Conservation (phyloP, 257 asterid genomes). For the Solanum habrochaites region DNA sequence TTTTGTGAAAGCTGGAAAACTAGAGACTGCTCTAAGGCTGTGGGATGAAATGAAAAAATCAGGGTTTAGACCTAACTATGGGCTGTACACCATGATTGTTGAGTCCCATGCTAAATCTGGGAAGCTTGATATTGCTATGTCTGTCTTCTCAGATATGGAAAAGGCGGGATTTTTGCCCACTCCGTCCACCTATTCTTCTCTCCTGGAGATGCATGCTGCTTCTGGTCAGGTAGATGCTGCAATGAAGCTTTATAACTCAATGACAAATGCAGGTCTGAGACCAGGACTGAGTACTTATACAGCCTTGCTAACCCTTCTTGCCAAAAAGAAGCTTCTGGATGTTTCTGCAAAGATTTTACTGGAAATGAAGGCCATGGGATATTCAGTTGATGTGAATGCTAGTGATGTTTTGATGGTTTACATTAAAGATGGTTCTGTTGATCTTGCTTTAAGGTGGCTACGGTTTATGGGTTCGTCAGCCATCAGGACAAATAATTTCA, state of each 20-base stretch:
- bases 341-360: slow-evolving; percentile 92
- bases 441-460: slow-evolving; percentile 90
- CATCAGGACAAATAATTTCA: slow-evolving; percentile 88
- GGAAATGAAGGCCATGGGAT: slow-evolving; percentile 97
- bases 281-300: slow-evolving; percentile 86
- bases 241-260: slow-evolving; percentile 88
- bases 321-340: slow-evolving; percentile 87
- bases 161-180: slow-evolving; percentile 90
- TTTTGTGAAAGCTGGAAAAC: slow-evolving; percentile 82
- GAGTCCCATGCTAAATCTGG: slow-evolving; percentile 97
- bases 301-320: slow-evolving; percentile 57
- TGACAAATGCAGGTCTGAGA: slow-evolving; percentile 84
- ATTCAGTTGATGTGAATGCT: slow-evolving; percentile 89
- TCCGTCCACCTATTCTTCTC: slow-evolving; percentile 89
- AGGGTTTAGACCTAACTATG: slow-evolving; percentile 87
- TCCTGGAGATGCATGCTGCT: slow-evolving; percentile 92
- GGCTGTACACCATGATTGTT: slow-evolving; percentile 77
- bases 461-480: slow-evolving; percentile 93
- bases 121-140: slow-evolving; percentile 86
- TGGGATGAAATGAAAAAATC: slow-evolving; percentile 97
- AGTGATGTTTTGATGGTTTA: slow-evolving; percentile 96
- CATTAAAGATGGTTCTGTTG: slow-evolving; percentile 84
- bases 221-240: slow-evolving; percentile 85
- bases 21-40: slow-evolving; percentile 62
- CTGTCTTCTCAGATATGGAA: slow-evolving; percentile 87